These are phyloP conservation scores for Cinchona pubescens DNA, from an alignment of 257 asterid species.

Conservation along the genomic window DNA sequence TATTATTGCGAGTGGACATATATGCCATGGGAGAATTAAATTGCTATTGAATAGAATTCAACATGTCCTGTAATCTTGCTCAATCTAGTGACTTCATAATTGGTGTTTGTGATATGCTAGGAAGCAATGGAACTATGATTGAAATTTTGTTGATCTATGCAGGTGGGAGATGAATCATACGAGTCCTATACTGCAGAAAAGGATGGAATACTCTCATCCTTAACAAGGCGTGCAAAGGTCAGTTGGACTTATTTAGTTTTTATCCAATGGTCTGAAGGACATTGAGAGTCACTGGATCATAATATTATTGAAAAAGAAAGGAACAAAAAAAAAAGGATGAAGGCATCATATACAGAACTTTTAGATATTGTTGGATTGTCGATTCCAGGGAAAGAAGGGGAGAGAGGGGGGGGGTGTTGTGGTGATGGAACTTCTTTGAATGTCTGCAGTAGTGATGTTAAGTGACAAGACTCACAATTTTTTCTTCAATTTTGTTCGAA, in stretches of 20 bases:
- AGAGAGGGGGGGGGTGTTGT: no score
- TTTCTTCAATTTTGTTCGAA: neutral
- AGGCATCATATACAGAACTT: neutral
- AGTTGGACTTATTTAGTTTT: slow-evolving; percentile 22
- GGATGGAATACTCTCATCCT: slow-evolving; percentile 77
- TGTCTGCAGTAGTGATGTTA: neutral
- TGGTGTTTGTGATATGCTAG: neutral
- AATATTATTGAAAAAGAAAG: neutral
- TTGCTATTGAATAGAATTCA: neutral
- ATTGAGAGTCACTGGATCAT: neutral
- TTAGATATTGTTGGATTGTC: neutral
- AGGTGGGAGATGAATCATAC: slow-evolving; percentile 94
- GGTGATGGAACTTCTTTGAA: neutral
- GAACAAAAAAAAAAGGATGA: neutral
- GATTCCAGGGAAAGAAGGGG: neutral
- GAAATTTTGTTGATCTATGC: slow-evolving; percentile 17
- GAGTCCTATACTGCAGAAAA: slow-evolving; percentile 77
- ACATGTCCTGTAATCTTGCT: neutral
- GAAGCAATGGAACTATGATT: neutral
- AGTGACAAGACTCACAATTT: neutral
- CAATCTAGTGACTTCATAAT: neutral
- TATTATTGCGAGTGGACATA: neutral
- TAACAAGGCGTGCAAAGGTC: slow-evolving; percentile 92
- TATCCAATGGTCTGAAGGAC: neutral
- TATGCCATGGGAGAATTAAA: neutral